Conservation (phyloP, 1,284 basidiomycete species). For the Wolfiporia cocos region DNA sequence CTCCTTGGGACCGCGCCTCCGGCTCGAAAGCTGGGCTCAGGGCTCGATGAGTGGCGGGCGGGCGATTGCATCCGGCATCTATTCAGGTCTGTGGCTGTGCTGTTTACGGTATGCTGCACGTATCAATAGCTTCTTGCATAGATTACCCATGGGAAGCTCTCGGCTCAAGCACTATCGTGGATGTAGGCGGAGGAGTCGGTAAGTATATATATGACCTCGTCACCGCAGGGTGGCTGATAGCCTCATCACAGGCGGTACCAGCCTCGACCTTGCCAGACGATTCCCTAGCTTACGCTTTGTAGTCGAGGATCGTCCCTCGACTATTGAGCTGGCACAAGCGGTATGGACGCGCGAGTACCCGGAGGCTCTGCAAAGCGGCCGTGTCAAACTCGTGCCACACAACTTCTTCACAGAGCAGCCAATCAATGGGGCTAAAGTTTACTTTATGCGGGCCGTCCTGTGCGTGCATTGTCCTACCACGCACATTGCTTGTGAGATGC, state of each 20-base stretch:
- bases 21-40: slow-evolving; percentile 6
- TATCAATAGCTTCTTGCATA: too few relatives aligned
- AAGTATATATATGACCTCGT: too few relatives aligned
- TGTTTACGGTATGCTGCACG: not conserved
- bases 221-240: too few relatives aligned
- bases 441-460: slow-evolving; percentile 20
- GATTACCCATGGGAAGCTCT: slow-evolving; percentile 14
- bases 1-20: slow-evolving; percentile 1
- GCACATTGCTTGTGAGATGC: too few relatives aligned
- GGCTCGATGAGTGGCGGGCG: slow-evolving; percentile 10
- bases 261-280: slow-evolving; percentile 6
- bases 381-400: slow-evolving; percentile 12
- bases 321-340: slow-evolving; percentile 5
- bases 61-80: slow-evolving; percentile 4
- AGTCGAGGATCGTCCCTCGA: slow-evolving; percentile 13
- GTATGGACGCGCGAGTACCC: slow-evolving; percentile 7
- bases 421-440: slow-evolving; percentile 19
- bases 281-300: slow-evolving; percentile 13
- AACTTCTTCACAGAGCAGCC: slow-evolving; percentile 28
- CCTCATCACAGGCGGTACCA: slow-evolving; percentile 12
- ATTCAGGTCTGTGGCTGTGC: slow-evolving; percentile 1
- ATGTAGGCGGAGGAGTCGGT: slow-evolving; percentile 16
- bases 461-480: slow-evolving; percentile 9
- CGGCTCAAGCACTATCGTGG: slow-evolving; percentile 6
- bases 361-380: slow-evolving; percentile 1